These are phyloP conservation scores for Candida germanica DNA, from an alignment of 805 yeast species.

Conservation along the genomic window DNA sequence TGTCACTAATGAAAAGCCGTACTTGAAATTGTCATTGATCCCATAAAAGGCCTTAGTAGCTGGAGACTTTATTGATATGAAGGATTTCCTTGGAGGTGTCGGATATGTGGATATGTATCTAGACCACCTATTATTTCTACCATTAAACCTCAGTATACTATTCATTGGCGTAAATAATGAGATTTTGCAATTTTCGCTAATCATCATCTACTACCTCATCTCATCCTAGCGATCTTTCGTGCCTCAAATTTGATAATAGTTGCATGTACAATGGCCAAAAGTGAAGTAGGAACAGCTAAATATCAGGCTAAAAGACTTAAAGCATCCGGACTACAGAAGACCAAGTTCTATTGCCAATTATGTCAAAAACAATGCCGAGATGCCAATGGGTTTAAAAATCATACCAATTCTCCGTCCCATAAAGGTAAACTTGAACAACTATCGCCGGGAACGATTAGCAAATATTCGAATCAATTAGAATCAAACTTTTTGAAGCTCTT, in stretches of 20 bases:
- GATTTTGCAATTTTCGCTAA: too few species aligned
- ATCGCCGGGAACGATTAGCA: slow-evolving; percentile 44
- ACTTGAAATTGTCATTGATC: slow-evolving; percentile 26
- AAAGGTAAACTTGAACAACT: slow-evolving; percentile 45
- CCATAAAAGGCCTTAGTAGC: slow-evolving; percentile 17
- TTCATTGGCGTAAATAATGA: too few species aligned
- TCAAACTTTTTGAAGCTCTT: slow-evolving; percentile 62
- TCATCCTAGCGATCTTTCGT: too few species aligned
- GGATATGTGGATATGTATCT: too few species aligned
- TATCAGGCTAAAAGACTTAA: slow-evolving; percentile 73
- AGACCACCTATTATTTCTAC: too few species aligned
- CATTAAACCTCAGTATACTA: too few species aligned
- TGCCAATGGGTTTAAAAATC: slow-evolving; percentile 92
- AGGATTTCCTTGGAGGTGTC: slow-evolving; percentile 34
- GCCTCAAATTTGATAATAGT: too few species aligned
- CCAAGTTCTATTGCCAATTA: slow-evolving; percentile 84
- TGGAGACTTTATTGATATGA: slow-evolving; percentile 22
- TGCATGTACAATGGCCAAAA: too few species aligned
- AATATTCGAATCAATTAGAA: slow-evolving; percentile 59
- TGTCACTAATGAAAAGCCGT: slow-evolving; percentile 22
- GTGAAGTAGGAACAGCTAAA: slow-evolving; percentile 56
- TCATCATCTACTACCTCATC: too few species aligned
- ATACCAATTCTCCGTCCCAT: slow-evolving; percentile 80
- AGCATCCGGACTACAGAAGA: slow-evolving; percentile 79
- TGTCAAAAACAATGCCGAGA: slow-evolving; percentile 95